Evolutionary conservation across 129 eudicot species (phyloP).

Genomic region (Mikania micrantha): DNA sequence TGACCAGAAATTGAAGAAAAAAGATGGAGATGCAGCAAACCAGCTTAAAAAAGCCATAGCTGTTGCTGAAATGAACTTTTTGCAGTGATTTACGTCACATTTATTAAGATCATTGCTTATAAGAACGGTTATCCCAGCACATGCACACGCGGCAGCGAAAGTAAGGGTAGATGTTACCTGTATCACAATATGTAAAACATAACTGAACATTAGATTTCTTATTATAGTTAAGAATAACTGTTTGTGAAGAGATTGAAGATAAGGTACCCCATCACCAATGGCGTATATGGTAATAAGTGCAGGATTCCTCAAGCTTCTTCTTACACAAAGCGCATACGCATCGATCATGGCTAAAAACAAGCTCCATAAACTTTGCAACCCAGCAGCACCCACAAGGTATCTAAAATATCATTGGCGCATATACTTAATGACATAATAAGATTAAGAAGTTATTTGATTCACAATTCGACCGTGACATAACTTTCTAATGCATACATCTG

Average conservation of each 20-base stretch:
- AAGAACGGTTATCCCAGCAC: conserved; percentile 59
- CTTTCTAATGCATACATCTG: not conserved
- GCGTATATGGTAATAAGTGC: conserved; percentile 51
- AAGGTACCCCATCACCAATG: conserved; percentile 82
- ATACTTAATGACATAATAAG: not conserved
- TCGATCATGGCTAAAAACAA: conserved; percentile 59
- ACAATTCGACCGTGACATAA: not conserved
- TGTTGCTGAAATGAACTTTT: conserved; percentile 76
- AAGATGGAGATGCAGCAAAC: conserved; percentile 78
- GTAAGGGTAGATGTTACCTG: conserved; percentile 57
- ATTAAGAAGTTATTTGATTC: not conserved
- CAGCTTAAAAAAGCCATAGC: conserved; percentile 88
- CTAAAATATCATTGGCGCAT: conserved; percentile 17
- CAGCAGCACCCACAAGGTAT: conserved; percentile 85
- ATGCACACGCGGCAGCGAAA: conserved; percentile 59
- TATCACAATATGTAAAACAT: conserved; percentile 7
- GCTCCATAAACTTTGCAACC: conserved; percentile 87
- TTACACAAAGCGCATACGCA: conserved; percentile 58
- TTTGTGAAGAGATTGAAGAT: not conserved
- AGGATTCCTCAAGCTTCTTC: conserved; percentile 58
- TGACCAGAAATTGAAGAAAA: conserved; percentile 77
- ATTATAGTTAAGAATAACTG: not conserved
- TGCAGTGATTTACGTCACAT: conserved; percentile 75
- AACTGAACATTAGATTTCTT: not conserved
- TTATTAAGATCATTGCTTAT: conserved; percentile 68